phyloP scores from a whole-genome alignment of 306 rosid species.

The Astragalus glycyphyllos region DNA sequence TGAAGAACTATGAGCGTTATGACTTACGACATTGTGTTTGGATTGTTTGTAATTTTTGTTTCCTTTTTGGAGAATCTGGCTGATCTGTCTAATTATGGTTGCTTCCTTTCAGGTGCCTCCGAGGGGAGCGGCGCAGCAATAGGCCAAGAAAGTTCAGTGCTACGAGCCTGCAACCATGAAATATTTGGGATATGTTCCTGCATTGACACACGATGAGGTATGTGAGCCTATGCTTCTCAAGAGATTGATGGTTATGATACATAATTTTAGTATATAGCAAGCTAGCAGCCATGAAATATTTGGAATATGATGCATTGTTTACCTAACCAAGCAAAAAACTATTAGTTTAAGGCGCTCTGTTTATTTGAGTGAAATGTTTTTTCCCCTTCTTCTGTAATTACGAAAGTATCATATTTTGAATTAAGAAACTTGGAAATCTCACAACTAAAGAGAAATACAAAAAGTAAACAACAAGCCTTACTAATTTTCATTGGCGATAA shows the following conservation, averaged over 20 bases:
- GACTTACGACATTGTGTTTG: conserved; percentile 14
- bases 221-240: conserved; percentile 42
- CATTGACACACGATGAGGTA: conserved; percentile 78
- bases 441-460: conserved; percentile 45
- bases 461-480: background rate
- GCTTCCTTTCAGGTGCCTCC: conserved; percentile 77
- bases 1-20: conserved; percentile 14
- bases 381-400: background rate
- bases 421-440: conserved; percentile 21
- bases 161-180: conserved; percentile 98
- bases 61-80: conserved; percentile 1
- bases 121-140: conserved; percentile 76
- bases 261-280: conserved; percentile 9
- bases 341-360: background rate
- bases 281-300: background rate
- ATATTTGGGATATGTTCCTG: conserved; percentile 81
- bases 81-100: conserved; percentile 37
- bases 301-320: conserved; percentile 22
- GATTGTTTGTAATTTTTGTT: background rate
- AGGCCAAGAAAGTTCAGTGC: conserved; percentile 76
- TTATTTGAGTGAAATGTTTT: conserved; percentile 5
- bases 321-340: conserved; percentile 13
- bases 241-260: conserved; percentile 12
- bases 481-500: conserved; percentile 1
- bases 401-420: conserved; percentile 25